Percentiles rank a stretch among this genome's conserved stretches.
Evolutionary conservation across 1,139 yeast species (phyloP).

Genomic region (Tardiomyces depauwii): DNA sequence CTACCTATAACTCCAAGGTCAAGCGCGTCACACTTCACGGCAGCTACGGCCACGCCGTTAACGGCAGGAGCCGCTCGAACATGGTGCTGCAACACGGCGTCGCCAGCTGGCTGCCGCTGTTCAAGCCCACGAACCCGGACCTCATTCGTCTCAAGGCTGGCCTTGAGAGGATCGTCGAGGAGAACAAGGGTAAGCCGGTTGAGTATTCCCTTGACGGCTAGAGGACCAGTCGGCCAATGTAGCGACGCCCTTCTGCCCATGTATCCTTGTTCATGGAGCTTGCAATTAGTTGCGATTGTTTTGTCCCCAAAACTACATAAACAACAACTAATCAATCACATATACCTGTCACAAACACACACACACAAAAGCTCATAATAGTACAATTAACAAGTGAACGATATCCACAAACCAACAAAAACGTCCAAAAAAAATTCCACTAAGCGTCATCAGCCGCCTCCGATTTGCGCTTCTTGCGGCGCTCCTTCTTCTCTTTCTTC

Average conservation of each 20-base stretch:
- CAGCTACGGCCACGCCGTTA: constrained; percentile 38
- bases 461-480: not conserved
- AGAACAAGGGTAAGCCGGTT: constrained; percentile 32
- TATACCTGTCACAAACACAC: too few species aligned
- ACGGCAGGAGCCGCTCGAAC: constrained; percentile 37
- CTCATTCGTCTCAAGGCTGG: constrained; percentile 29
- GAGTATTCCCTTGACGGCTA: constrained; percentile 40
- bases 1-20: constrained; percentile 32
- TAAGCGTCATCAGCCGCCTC: not conserved
- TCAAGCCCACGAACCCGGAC: constrained; percentile 30
- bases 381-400: too few species aligned
- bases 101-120: constrained; percentile 37
- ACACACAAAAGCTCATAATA: too few species aligned
- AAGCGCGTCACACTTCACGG: constrained; percentile 43
- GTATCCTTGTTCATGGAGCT: too few species aligned
- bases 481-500: not conserved
- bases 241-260: too few species aligned
- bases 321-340: too few species aligned
- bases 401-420: too few species aligned
- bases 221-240: too few species aligned
- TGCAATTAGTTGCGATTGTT: too few species aligned
- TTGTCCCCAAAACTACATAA: too few species aligned
- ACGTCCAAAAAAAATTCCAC: too few species aligned
- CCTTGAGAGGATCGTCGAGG: constrained; percentile 29
- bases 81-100: constrained; percentile 48